Percentiles rank a stretch among this genome's conserved stretches.
phyloP scores from a whole-genome alignment of 2,329 filamentous ascomycete species.

The Colletotrichum higginsianum region DNA sequence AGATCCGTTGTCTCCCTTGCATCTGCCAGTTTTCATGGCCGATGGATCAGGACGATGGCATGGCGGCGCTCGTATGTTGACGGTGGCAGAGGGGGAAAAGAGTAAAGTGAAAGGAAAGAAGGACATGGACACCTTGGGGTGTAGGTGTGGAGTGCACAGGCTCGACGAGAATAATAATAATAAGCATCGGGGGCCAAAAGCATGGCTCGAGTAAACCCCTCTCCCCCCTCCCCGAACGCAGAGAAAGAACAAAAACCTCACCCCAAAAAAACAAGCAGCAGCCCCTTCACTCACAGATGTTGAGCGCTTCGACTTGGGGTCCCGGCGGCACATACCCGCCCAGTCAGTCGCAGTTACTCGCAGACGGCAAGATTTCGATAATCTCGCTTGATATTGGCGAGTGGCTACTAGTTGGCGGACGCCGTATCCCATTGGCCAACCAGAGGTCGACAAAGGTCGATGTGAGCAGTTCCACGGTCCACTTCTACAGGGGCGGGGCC shows the following conservation, averaged over 20 bases:
- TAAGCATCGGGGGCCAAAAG: conserved; percentile 32
- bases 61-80: conserved; percentile 44
- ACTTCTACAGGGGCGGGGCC: conserved; percentile 30
- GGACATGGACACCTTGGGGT: not conserved
- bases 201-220: conserved; percentile 1
- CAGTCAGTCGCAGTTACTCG: conserved; percentile 15
- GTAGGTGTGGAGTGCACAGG: conserved; percentile 31
- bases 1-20: conserved; percentile 42
- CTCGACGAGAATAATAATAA: conserved; percentile 37
- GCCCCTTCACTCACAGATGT: not conserved
- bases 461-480: conserved; percentile 36
- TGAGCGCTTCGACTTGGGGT: conserved; percentile 21
- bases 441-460: conserved; percentile 20
- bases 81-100: conserved; percentile 14
- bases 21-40: conserved; percentile 42
- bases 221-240: no score
- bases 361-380: conserved; percentile 44
- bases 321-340: conserved; percentile 1
- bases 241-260: conserved; percentile 5
- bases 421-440: conserved; percentile 34
- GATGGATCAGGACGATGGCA: conserved; percentile 45
- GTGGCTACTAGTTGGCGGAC: conserved; percentile 39
- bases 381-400: conserved; percentile 46
- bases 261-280: conserved; percentile 15
- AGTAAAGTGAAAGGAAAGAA: conserved; percentile 25